Percentiles rank a stretch among this genome's conserved stretches.
These are phyloP conservation scores for Myxozyma kluyveri DNA, from an alignment of 805 yeast species.

Conservation along the genomic window DNA sequence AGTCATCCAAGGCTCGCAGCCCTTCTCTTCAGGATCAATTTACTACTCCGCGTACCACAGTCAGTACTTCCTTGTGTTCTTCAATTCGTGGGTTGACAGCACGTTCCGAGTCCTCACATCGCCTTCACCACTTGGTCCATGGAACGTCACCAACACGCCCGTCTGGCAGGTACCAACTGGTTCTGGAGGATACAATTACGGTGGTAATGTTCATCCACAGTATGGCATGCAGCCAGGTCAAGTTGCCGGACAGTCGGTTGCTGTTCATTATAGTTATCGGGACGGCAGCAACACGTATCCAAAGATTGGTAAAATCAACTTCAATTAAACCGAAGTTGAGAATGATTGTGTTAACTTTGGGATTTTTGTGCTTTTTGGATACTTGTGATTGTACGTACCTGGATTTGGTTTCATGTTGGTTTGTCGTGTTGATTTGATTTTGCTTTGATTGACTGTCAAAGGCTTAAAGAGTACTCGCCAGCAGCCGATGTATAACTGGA, in stretches of 20 bases:
- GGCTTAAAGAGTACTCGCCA: too few relatives aligned
- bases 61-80: constrained; percentile 17
- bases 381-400: too few relatives aligned
- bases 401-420: too few relatives aligned
- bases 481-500: too few relatives aligned
- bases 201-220: constrained; percentile 21
- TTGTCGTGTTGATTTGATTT: too few relatives aligned
- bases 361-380: too few relatives aligned
- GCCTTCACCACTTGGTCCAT: constrained; percentile 27
- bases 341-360: too few relatives aligned
- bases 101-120: constrained; percentile 15
- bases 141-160: constrained; percentile 14
- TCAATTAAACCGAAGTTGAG: too few relatives aligned
- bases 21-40: constrained; percentile 23
- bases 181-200: constrained; percentile 21
- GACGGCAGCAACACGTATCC: constrained; percentile 15
- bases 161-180: constrained; percentile 9
- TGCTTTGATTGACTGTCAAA: too few relatives aligned
- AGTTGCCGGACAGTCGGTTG: constrained; percentile 12
- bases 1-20: constrained; percentile 13
- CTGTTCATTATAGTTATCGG: constrained; percentile 22
- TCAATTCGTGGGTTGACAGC: constrained; percentile 24
- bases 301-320: constrained; percentile 3
- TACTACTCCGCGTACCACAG: constrained; percentile 27
- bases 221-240: constrained; percentile 8